Evolutionary conservation across 1,284 basidiomycete species (phyloP).

Genomic region (Trichosporon asahii): DNA sequence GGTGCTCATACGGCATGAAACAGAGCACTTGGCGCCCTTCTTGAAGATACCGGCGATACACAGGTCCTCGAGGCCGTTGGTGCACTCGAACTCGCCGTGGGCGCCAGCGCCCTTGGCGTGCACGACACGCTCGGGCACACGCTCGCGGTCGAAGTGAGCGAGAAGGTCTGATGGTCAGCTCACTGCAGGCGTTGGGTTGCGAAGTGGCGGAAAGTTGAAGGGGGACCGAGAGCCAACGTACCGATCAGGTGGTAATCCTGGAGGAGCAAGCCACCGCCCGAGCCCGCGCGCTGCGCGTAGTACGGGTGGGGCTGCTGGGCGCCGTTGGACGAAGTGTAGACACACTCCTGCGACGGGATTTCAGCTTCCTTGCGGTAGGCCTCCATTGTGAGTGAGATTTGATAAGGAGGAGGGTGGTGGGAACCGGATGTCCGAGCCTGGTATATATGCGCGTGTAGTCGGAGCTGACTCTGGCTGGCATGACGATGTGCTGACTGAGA

Average conservation of each 20-base stretch:
- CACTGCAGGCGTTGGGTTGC: not conserved
- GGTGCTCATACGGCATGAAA: conserved; percentile 53
- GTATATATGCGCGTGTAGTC: not conserved
- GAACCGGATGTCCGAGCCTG: not conserved
- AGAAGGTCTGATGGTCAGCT: conserved; percentile 56
- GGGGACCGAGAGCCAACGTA: not conserved
- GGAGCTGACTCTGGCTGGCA: not conserved
- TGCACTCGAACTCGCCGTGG: conserved; percentile 86
- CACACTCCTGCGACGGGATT: not conserved
- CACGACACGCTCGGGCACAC: conserved; percentile 88
- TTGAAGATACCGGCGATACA: conserved; percentile 70
- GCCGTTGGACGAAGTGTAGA: conserved; percentile 82
- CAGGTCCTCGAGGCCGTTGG: conserved; percentile 75
- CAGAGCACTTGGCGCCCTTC: conserved; percentile 64
- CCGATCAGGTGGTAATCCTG: conserved; percentile 59
- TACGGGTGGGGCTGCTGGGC: conserved; percentile 62
- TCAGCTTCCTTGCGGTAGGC: not conserved
- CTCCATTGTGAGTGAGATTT: not conserved
- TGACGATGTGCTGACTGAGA: not conserved
- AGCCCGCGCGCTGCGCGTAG: conserved; percentile 69
- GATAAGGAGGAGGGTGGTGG: not conserved
- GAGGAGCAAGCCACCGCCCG: conserved; percentile 74
- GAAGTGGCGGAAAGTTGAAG: not conserved
- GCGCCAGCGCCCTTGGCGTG: conserved; percentile 64
- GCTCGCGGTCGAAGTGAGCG: conserved; percentile 46